Conservation (phyloP, 495 filamentous ascomycete species). For the Oidiodendron maius region DNA sequence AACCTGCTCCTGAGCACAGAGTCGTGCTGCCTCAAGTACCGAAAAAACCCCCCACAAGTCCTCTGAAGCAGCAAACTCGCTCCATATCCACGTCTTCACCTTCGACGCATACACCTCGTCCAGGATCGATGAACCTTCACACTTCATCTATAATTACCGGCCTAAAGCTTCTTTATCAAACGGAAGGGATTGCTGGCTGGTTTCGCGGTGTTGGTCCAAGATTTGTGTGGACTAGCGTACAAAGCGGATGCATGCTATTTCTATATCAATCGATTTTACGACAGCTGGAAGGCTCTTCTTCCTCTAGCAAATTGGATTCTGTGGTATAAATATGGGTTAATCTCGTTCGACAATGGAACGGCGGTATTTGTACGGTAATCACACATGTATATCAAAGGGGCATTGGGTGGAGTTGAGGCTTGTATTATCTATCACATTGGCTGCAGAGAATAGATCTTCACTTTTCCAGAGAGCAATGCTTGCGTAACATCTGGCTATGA, state of each 20-base stretch:
- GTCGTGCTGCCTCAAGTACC: slow-evolving; percentile 1
- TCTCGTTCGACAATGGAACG: not conserved
- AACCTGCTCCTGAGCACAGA: slow-evolving; percentile 10
- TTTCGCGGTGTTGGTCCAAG: slow-evolving; percentile 93
- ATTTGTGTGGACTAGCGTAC: slow-evolving; percentile 95
- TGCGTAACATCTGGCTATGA: no score
- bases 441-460: slow-evolving; percentile 24
- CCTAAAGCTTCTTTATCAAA: slow-evolving; percentile 77
- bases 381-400: slow-evolving; percentile 17
- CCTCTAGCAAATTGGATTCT: slow-evolving; percentile 7
- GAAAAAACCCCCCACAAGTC: slow-evolving; percentile 16
- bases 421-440: slow-evolving; percentile 5
- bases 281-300: slow-evolving; percentile 48
- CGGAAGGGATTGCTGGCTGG: slow-evolving; percentile 83
- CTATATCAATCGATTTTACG: slow-evolving; percentile 86
- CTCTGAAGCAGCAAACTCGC: slow-evolving; percentile 42
- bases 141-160: slow-evolving; percentile 86
- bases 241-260: slow-evolving; percentile 95
- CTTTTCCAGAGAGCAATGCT: slow-evolving; percentile 4
- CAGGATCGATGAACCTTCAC: slow-evolving; percentile 69
- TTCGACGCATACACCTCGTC: slow-evolving; percentile 67
- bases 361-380: slow-evolving; percentile 7
- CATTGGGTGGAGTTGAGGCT: slow-evolving; percentile 28
- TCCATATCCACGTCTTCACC: slow-evolving; percentile 82
- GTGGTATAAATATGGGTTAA: slow-evolving; percentile 13